Evolutionary conservation across 208 protist species (phyloP).

Genomic region (Lotmaria passim): DNA sequence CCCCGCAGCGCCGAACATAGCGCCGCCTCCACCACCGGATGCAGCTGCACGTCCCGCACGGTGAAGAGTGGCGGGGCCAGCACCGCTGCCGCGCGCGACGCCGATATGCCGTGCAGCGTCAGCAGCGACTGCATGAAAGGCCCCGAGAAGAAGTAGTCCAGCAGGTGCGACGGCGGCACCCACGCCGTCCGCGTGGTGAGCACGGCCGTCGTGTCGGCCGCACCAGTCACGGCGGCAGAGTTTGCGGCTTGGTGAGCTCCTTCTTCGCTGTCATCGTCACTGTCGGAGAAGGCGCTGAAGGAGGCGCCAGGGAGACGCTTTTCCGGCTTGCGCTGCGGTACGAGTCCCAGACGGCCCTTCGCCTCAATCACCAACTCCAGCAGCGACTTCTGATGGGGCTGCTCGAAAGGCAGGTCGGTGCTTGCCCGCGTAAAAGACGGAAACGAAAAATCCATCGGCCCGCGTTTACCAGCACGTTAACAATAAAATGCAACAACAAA

Average conservation of each 20-base stretch:
- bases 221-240: neutral
- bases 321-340: conserved; percentile 52
- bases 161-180: conserved; percentile 45
- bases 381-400: conserved; percentile 63
- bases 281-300: conserved; percentile 28
- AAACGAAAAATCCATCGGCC: conserved; percentile 53
- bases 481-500: no score
- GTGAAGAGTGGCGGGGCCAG: conserved; percentile 55
- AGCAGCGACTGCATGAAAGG: conserved; percentile 47
- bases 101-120: conserved; percentile 50
- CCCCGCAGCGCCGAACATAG: conserved; percentile 19
- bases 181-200: conserved; percentile 57
- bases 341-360: conserved; percentile 43
- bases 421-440: conserved; percentile 59
- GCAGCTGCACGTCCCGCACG: conserved; percentile 46
- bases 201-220: conserved; percentile 10
- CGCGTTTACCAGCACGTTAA: no score
- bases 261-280: conserved; percentile 27
- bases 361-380: conserved; percentile 81
- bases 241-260: neutral
- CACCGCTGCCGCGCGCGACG: conserved; percentile 27
- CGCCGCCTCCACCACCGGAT: conserved; percentile 31
- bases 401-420: conserved; percentile 25
- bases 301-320: conserved; percentile 13
- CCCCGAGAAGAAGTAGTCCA: conserved; percentile 47